phyloP scores from a whole-genome alignment of 768 basidiomycete species.

The Postia placenta region DNA sequence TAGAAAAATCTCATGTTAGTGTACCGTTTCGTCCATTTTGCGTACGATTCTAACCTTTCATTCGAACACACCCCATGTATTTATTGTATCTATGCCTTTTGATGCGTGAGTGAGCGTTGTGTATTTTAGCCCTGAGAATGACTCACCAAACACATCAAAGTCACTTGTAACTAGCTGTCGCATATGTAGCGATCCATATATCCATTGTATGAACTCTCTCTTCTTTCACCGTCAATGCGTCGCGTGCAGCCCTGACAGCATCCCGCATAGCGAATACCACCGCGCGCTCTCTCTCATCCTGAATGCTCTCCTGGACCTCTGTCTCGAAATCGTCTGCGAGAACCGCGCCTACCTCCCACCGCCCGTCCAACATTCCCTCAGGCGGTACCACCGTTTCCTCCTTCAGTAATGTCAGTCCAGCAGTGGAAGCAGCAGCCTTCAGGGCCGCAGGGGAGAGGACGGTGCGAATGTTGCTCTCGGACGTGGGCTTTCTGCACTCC shows the following conservation, averaged over 20 bases:
- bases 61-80: too few relatives aligned
- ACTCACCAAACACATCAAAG: too few relatives aligned
- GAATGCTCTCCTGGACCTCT: constrained; percentile 19
- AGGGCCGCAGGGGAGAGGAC: constrained; percentile 28
- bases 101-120: too few relatives aligned
- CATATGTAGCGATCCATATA: constrained; percentile 11
- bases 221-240: constrained; percentile 7
- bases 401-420: constrained; percentile 17
- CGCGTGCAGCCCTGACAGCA: constrained; percentile 15
- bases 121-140: too few relatives aligned
- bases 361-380: constrained; percentile 25
- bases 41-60: too few relatives aligned
- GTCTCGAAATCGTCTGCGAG: constrained; percentile 16
- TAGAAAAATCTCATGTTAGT: too few relatives aligned
- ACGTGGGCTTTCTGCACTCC: constrained; percentile 25
- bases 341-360: constrained; percentile 29
- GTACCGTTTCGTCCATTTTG: too few relatives aligned
- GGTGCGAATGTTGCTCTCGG: constrained; percentile 30
- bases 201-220: constrained; percentile 15
- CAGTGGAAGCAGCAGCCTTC: constrained; percentile 18
- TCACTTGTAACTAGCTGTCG: too few relatives aligned
- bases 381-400: constrained; percentile 22
- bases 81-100: too few relatives aligned
- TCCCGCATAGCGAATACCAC: constrained; percentile 28
- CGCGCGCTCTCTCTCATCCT: constrained; percentile 27